phyloP scores from a whole-genome alignment of 2,329 filamentous ascomycete genomes.

The Clonostachys sp. region DNA sequence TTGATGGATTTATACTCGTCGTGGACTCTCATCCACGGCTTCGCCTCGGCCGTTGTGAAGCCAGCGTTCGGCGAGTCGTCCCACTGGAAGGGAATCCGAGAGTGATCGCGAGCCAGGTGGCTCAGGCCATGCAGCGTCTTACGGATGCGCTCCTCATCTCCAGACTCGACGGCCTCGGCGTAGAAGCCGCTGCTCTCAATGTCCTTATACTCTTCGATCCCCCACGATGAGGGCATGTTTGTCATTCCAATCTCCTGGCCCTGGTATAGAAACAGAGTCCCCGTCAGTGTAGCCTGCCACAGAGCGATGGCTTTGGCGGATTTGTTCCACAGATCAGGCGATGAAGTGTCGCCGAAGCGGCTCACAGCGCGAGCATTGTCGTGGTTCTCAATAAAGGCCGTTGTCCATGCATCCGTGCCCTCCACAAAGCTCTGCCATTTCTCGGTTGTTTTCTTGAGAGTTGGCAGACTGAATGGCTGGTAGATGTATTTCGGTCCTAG shows the following conservation, averaged over 20 bases:
- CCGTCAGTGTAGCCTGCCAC: constrained; percentile 42
- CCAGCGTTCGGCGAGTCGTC: constrained; percentile 51
- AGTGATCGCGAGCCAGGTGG: constrained; percentile 58
- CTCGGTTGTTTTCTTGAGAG: constrained; percentile 34
- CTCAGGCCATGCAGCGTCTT: constrained; percentile 48
- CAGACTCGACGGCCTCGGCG: constrained; percentile 30
- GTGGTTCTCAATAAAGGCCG: constrained; percentile 60
- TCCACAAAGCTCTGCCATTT: constrained; percentile 46
- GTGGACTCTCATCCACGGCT: constrained; percentile 67
- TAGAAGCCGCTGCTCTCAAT: constrained; percentile 51
- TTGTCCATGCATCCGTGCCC: constrained; percentile 50
- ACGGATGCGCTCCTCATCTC: constrained; percentile 26
- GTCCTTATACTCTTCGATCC: constrained; percentile 47
- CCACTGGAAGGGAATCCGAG: constrained; percentile 66
- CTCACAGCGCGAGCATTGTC: constrained; percentile 55
- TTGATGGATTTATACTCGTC: constrained; percentile 54
- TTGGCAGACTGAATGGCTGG: constrained; percentile 35
- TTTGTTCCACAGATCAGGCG: constrained; percentile 32
- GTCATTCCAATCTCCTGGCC: constrained; percentile 60
- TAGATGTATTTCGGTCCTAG: constrained; percentile 44
- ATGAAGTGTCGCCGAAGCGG: constrained; percentile 43
- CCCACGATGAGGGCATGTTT: constrained; percentile 46
- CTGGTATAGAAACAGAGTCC: constrained; percentile 54
- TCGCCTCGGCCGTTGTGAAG: constrained; percentile 40
- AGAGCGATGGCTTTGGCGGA: constrained; percentile 49